phyloP scores from a whole-genome alignment of 805 yeast species.

The Brettanomyces sp. region DNA sequence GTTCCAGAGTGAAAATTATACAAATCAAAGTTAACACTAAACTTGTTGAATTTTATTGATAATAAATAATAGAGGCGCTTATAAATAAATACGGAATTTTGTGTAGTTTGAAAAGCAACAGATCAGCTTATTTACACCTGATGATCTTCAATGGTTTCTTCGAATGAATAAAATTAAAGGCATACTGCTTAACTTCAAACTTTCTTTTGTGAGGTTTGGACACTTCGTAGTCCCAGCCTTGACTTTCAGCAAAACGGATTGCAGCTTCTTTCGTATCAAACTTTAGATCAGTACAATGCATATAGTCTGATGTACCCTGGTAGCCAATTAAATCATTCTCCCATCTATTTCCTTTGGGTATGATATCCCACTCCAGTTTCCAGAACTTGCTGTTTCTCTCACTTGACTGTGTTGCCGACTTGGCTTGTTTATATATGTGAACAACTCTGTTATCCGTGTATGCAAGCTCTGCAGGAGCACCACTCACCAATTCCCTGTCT shows the following conservation, averaged over 20 bases:
- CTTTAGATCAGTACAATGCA: conserved; percentile 70
- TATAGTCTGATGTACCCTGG: conserved; percentile 69
- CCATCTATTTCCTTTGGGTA: conserved; percentile 74
- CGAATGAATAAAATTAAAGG: conserved; percentile 61
- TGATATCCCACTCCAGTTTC: conserved; percentile 79
- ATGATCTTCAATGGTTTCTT: conserved; percentile 68
- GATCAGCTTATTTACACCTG: conserved; percentile 54
- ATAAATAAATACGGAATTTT: not conserved
- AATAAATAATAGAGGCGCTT: not conserved
- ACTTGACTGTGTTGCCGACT: conserved; percentile 78
- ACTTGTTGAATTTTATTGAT: not conserved
- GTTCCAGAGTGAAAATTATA: too few relatives aligned
- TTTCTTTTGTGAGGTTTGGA: conserved; percentile 73
- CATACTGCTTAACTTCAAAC: conserved; percentile 67
- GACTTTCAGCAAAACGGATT: conserved; percentile 59
- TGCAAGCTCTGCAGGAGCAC: conserved; percentile 64
- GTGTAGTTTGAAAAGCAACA: not conserved
- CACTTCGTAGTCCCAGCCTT: conserved; percentile 78
- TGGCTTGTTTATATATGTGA: conserved; percentile 67
- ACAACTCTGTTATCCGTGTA: conserved; percentile 48
- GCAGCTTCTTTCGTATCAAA: conserved; percentile 74
- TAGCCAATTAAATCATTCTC: conserved; percentile 85
- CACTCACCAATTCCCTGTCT: conserved; percentile 55
- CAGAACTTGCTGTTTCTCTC: conserved; percentile 43
- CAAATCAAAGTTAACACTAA: not conserved